Evolutionary conservation across 2,329 filamentous ascomycete genomes (phyloP).

Genomic region (Colletotrichum plurivorum): DNA sequence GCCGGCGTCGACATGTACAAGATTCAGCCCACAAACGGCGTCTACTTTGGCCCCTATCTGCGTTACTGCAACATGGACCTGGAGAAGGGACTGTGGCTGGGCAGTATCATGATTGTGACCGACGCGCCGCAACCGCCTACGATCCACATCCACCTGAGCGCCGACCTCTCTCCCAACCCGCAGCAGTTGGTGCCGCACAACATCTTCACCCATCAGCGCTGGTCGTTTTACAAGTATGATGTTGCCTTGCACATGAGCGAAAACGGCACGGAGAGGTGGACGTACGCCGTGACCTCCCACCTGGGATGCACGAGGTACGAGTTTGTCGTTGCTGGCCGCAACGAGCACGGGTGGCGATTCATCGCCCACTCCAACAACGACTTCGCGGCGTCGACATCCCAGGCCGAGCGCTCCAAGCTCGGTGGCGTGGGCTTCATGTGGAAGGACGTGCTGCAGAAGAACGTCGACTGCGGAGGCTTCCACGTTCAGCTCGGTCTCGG

Average conservation of each 20-base stretch:
- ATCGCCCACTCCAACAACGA: constrained; percentile 97
- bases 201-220: constrained; percentile 91
- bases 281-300: constrained; percentile 97
- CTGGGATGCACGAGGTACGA: constrained; percentile 98
- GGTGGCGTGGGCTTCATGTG: constrained; percentile 97
- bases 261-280: constrained; percentile 86
- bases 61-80: constrained; percentile 98
- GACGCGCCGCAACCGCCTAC: constrained; percentile 94
- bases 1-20: constrained; percentile 96
- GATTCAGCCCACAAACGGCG: constrained; percentile 91
- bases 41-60: constrained; percentile 97
- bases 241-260: constrained; percentile 93
- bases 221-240: constrained; percentile 97
- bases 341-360: constrained; percentile 95
- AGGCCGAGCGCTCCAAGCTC: constrained; percentile 86
- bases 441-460: constrained; percentile 98
- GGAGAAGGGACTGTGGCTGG: constrained; percentile 90
- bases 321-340: constrained; percentile 91
- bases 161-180: constrained; percentile 93
- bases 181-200: constrained; percentile 85
- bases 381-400: constrained; percentile 88
- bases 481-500: constrained; percentile 93
- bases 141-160: constrained; percentile 92
- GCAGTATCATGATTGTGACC: constrained; percentile 93
- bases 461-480: constrained; percentile 95